Evolutionary conservation across 1,284 basidiomycete genomes (phyloP).

Genomic region (Macrocystidia cucumis): DNA sequence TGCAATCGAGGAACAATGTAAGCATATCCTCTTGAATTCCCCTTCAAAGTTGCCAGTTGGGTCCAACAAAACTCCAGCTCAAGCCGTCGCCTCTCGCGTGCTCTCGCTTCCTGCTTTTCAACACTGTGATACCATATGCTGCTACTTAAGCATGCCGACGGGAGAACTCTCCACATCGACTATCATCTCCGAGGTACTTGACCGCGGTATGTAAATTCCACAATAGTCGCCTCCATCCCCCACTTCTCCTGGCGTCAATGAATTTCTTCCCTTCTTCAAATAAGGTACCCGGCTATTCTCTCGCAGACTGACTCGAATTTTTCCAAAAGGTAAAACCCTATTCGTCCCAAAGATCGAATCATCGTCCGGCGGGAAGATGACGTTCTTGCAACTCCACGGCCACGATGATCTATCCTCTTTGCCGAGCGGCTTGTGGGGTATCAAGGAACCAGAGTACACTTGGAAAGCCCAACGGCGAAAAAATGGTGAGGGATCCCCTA

Average conservation of each 20-base stretch:
- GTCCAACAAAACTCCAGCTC: too few species aligned
- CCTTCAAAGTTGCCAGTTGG: slow-evolving; percentile 4
- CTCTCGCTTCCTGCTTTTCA: slow-evolving; percentile 44
- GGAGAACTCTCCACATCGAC: slow-evolving; percentile 57
- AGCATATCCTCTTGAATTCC: slow-evolving; percentile 8
- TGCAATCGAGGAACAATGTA: slow-evolving; percentile 56
- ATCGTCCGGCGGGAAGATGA: slow-evolving; percentile 46
- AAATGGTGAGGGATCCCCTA: slow-evolving; percentile 43
- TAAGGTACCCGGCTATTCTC: too few species aligned
- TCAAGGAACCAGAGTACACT: slow-evolving; percentile 53
- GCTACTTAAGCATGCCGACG: slow-evolving; percentile 72
- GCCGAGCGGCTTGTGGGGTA: slow-evolving; percentile 61
- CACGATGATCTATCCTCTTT: slow-evolving; percentile 49
- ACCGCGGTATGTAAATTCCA: slow-evolving; percentile 32
- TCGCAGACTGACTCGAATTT: too few species aligned
- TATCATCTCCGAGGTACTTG: slow-evolving; percentile 40
- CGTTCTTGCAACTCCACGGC: slow-evolving; percentile 54
- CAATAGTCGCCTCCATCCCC: too few species aligned
- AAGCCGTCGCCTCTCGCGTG: slow-evolving; percentile 39
- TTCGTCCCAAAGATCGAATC: slow-evolving; percentile 65
- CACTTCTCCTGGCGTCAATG: too few species aligned
- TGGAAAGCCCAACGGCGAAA: slow-evolving; percentile 35
- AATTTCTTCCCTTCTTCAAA: too few species aligned
- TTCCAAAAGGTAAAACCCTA: slow-evolving; percentile 56
- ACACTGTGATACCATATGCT: slow-evolving; percentile 46